phyloP scores from a whole-genome alignment of 345 rosid species.

The Angophora floribunda region DNA sequence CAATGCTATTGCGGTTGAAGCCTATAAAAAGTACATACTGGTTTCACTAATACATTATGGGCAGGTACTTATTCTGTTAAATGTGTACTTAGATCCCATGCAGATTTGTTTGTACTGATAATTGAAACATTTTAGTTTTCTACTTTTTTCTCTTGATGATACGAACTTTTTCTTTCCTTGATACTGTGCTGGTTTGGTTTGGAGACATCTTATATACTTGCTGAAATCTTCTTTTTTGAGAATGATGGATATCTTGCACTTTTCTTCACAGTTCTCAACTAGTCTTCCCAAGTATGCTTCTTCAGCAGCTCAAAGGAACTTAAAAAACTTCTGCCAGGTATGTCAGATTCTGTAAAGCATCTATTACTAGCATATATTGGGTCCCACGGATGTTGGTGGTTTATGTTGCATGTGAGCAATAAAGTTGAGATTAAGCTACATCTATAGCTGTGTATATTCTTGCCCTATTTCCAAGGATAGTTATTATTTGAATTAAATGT shows the following conservation, averaged over 20 bases:
- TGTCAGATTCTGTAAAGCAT: not conserved
- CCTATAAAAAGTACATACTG: slow-evolving; percentile 80
- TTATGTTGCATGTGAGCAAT: not conserved
- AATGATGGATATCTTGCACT: not conserved
- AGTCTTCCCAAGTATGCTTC: slow-evolving; percentile 87
- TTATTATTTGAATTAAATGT: not conserved
- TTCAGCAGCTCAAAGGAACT: slow-evolving; percentile 73
- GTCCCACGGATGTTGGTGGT: not conserved
- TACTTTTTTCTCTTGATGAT: not conserved
- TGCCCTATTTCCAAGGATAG: not conserved
- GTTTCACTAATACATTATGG: slow-evolving; percentile 83
- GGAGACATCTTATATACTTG: not conserved
- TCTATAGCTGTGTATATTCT: not conserved
- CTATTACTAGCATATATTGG: not conserved
- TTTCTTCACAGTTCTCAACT: slow-evolving; percentile 44
- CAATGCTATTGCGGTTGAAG: slow-evolving; percentile 88
- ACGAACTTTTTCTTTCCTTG: not conserved
- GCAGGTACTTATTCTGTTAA: slow-evolving; percentile 31
- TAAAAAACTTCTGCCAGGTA: slow-evolving; percentile 62
- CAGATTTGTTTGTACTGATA: not conserved
- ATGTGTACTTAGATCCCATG: not conserved
- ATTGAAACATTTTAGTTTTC: not conserved
- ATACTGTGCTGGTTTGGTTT: not conserved
- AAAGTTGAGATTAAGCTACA: not conserved
- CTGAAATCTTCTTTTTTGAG: not conserved